Base-by-base conservation (phyloP, 1,139 yeast genomes). In the Williopsis jadinii region DNA sequence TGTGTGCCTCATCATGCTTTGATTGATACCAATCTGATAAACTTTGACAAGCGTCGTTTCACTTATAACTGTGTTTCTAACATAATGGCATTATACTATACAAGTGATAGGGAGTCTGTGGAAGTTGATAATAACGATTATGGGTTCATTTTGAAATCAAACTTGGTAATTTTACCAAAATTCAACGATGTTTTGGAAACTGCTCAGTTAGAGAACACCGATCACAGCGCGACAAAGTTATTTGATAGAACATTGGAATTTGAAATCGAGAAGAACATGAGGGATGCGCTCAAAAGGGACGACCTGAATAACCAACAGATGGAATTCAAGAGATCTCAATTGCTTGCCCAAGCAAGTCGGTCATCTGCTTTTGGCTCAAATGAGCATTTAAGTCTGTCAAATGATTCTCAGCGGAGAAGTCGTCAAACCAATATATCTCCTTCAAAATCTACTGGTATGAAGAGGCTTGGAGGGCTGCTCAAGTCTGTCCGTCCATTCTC, bases 1-100 rank as follows among this genome's bases (percentile, higher is more conserved):
- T 79, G 74, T 54, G 74, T 81, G 39, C 87, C 88, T 15, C 80
- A 80, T 56, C 74, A 77, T 75, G 71, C 78, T 27, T 70, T 75
- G 32, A 80, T 73, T 47, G 75, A 77, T 53, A 67, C 80, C 1
- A 64, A 70, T 33, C 61, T 80, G 45, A 72, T 80, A 51, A 81
- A 81, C 53, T 81, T 80, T 57, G 87, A 81, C 57, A 81, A 81
- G 56, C 71, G 82, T 43, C 68, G 87, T 37, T 81, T 77, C 59
- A 72, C 75, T 3, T 75, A 73, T 61, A 77, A 80, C 54, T 66
- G 74, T 43, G 62, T 80, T 35, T 63, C 74, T 19, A 76, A 77
- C 48, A 68, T 78, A 35, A 52, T 68, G 35, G 75, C 70, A 40
- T 57, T 75, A 61, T 59, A 62, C 27, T 55, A 60, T 0, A 45